These are phyloP conservation scores for Moricandia moricandioides DNA, from an alignment of 345 rosid species.

Conservation along the genomic window DNA sequence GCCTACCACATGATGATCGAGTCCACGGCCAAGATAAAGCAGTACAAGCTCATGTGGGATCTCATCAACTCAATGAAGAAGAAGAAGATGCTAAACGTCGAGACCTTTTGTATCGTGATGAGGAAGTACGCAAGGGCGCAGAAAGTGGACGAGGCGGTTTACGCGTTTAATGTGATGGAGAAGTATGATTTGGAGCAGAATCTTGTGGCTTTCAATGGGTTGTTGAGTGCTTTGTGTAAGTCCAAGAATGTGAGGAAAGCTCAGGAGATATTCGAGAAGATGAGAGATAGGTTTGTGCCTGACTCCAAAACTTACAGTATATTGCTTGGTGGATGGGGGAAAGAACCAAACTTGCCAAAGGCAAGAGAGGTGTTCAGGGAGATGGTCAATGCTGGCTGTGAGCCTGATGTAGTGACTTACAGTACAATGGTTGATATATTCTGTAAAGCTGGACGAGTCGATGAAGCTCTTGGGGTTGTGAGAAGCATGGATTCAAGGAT, in stretches of 20 bases:
- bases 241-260: constrained; percentile 89
- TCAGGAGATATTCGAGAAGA: constrained; percentile 68
- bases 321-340: constrained; percentile 91
- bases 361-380: constrained; percentile 74
- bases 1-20: constrained; percentile 74
- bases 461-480: constrained; percentile 73
- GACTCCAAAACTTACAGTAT: constrained; percentile 82
- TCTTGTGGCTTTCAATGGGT: constrained; percentile 69
- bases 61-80: constrained; percentile 70
- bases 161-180: constrained; percentile 84
- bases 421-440: constrained; percentile 82
- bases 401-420: constrained; percentile 82
- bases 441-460: constrained; percentile 88
- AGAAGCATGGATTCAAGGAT: constrained; percentile 54
- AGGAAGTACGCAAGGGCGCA: constrained; percentile 78
- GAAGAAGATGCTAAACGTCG: constrained; percentile 62
- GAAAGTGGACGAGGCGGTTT: constrained; percentile 79
- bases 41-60: constrained; percentile 89
- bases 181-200: constrained; percentile 63
- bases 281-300: constrained; percentile 53
- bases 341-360: constrained; percentile 76
- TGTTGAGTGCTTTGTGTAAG: constrained; percentile 87
- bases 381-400: constrained; percentile 64
- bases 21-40: constrained; percentile 76
- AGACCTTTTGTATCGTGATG: constrained; percentile 87